Percentiles rank a stretch among this genome's conserved stretches.
Evolutionary conservation across 257 asterid species (phyloP).

Genomic region (Penstemon davidsonii): DNA sequence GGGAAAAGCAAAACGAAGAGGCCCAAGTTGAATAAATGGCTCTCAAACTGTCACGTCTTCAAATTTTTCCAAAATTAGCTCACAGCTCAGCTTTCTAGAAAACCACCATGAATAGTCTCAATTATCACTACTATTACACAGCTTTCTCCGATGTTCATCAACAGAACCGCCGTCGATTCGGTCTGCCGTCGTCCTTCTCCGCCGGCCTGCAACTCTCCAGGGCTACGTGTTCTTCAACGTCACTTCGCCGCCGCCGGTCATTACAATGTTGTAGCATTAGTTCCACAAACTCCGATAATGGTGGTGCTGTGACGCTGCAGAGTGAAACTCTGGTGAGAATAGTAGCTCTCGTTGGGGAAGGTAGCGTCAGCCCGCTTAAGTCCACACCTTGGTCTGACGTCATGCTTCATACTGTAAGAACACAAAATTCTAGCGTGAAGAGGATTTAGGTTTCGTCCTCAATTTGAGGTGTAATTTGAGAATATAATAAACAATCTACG

Average conservation of each 20-base stretch:
- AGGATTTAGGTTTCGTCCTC: too few species aligned
- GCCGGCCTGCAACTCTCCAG: too few species aligned
- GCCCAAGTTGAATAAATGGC: neutral
- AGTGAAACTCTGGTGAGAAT: conserved; percentile 54
- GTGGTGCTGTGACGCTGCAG: conserved; percentile 29
- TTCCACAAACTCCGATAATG: conserved; percentile 17
- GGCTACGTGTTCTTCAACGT: conserved; percentile 5
- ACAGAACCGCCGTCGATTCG: too few species aligned
- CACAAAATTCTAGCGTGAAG: neutral
- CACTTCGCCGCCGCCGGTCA: conserved; percentile 24
- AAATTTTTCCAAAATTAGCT: too few species aligned
- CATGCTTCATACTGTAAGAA: conserved; percentile 78
- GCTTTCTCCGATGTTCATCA: neutral
- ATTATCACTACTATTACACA: neutral
- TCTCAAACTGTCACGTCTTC: conserved; percentile 9
- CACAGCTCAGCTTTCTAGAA: neutral
- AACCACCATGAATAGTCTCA: conserved; percentile 4
- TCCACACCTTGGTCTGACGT: conserved; percentile 89
- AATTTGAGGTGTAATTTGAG: too few species aligned
- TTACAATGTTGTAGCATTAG: conserved; percentile 21
- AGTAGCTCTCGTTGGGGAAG: conserved; percentile 79
- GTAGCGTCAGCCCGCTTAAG: conserved; percentile 74
- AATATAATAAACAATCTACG: too few species aligned
- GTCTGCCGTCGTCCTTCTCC: neutral
- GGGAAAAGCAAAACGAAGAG: too few species aligned